These are phyloP conservation scores for Lindgomyces ingoldianus DNA, from an alignment of 495 filamentous ascomycete species.

Conservation along the genomic window DNA sequence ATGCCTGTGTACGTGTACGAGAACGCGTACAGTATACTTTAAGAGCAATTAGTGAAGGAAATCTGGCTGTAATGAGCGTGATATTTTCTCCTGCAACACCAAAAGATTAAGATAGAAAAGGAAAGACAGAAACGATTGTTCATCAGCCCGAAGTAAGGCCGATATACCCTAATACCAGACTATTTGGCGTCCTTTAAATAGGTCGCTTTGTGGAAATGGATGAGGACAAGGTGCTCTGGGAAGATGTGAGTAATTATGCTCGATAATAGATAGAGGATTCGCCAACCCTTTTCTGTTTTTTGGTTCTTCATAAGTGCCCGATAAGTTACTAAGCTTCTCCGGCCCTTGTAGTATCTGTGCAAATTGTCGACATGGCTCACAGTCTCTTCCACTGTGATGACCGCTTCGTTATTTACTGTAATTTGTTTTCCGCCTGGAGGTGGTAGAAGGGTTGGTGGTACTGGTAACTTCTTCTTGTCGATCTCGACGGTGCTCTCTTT, in stretches of 20 bases:
- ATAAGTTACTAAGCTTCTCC: constrained; percentile 21
- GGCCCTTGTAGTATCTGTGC: constrained; percentile 21
- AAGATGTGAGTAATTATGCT: background rate
- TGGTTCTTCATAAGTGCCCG: constrained; percentile 18
- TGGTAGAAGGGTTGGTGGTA: constrained; percentile 7
- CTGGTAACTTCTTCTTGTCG: constrained; percentile 15
- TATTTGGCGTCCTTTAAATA: constrained; percentile 14
- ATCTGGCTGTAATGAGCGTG: no score
- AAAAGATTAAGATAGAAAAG: background rate
- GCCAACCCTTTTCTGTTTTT: constrained; percentile 19
- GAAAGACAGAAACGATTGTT: background rate
- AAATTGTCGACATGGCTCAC: background rate
- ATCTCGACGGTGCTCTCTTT: constrained; percentile 23
- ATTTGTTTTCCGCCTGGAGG: constrained; percentile 11
- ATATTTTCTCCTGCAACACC: background rate
- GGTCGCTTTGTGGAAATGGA: constrained; percentile 19
- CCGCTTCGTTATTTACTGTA: background rate
- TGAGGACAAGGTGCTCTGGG: constrained; percentile 22
- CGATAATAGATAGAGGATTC: background rate
- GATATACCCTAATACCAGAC: background rate
- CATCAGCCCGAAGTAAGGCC: background rate
- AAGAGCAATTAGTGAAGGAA: no score
- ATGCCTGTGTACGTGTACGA: no score
- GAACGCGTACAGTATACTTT: no score
- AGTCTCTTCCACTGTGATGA: constrained; percentile 3